Evolutionary conservation across 140 eudicot species (phyloP), one percentile per base, ranked within the genome.

Genomic region (Stevia rebaudiana): DNA sequence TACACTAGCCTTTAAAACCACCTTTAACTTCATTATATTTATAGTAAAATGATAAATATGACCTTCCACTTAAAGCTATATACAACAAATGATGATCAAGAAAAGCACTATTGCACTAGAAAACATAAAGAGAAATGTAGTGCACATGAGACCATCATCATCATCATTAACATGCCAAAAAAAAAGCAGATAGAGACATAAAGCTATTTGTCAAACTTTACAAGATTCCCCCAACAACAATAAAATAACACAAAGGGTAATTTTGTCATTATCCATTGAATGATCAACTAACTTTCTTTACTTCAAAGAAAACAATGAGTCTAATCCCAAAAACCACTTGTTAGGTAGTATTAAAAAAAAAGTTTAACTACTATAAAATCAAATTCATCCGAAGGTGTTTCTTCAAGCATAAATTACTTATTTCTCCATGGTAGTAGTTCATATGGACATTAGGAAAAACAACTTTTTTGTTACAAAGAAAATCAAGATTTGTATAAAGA

Each of bases 91-190:
- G 1, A 74, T 74, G 69, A 60, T 58, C 21, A 52, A 36, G 41
- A 52, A 73, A 72, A 67, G 65, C 74, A 74, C 58, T 56, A 61
- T 22, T 24, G 33, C 64, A 71, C 76, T 63, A 72, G 12, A 3
- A 63, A 19, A 64, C 52, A 63, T 72, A 74, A 67, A 49, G 74
- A 74, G 69, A 74, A 47, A 58, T 36, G 63, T 15, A 10, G 28
- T 67, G 74, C 69, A 67, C 74, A 74, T 74, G 79, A 58, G 11
- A 50, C 61, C 73, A 73, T 22, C 78, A 74, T 74, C 51, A 72
- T 42, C 73, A 61, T 42, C 50, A 58, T 24, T 48, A 67, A 49
- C 43, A 74, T 67, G 65, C 58, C 64, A 74, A 67, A n/a, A 18
- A 11, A 74, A 52, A 67, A 48, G 48, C 13, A 67, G 74, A 74